Evolutionary conservation across 306 rosid species (phyloP).

Genomic region (Corylus americana): DNA sequence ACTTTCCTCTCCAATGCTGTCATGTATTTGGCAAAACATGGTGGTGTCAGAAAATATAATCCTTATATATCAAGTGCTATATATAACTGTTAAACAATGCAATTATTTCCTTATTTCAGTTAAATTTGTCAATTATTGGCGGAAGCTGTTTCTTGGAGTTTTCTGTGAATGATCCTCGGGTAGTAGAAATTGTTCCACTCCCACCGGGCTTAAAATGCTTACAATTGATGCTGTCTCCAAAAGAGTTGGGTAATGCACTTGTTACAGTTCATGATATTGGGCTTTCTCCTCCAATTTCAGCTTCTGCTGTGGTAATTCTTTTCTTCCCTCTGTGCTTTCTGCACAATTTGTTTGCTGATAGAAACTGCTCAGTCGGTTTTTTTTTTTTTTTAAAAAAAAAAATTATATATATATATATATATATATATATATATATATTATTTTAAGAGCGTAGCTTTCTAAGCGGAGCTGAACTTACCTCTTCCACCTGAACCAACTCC

Average conservation of each 20-base stretch:
- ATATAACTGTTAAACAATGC: background rate
- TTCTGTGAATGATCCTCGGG: slow-evolving; percentile 69
- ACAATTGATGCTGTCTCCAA: slow-evolving; percentile 69
- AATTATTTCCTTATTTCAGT: slow-evolving; percentile 40
- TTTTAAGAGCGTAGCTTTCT: no score
- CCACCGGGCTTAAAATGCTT: slow-evolving; percentile 62
- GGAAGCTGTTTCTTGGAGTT: slow-evolving; percentile 97
- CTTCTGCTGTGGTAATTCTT: slow-evolving; percentile 73
- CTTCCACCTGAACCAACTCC: background rate
- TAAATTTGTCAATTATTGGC: slow-evolving; percentile 72
- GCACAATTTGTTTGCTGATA: background rate
- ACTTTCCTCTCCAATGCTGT: background rate
- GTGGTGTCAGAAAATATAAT: background rate
- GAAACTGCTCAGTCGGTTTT: background rate
- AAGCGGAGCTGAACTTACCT: background rate
- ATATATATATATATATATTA: no score
- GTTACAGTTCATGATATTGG: slow-evolving; percentile 79
- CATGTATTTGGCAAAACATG: background rate
- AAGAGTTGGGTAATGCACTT: slow-evolving; percentile 75
- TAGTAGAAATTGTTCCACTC: slow-evolving; percentile 70
- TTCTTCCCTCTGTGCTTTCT: slow-evolving; percentile 16
- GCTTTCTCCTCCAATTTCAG: slow-evolving; percentile 66
- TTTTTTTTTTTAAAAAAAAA: background rate
- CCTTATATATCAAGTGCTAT: background rate
- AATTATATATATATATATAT: no score